A percentile compares a stretch with the other conserved stretches of the same genome.
Conservation (phyloP, 2,329 filamentous ascomycete species). For the Metarhizium guizhouense region DNA sequence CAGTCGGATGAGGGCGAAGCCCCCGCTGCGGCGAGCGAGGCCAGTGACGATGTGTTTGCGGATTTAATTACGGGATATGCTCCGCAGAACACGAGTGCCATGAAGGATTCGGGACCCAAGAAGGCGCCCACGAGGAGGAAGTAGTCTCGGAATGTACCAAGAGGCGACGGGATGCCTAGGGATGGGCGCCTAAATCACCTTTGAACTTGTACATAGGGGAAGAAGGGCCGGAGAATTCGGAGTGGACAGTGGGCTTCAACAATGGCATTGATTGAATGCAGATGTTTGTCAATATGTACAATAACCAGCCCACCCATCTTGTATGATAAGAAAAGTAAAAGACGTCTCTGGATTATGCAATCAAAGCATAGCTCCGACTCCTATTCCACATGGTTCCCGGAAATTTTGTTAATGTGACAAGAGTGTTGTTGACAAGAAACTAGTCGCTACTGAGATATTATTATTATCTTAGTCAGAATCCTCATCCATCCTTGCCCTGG, state of each 20-base stretch:
- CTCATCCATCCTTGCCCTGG: constrained; percentile 49
- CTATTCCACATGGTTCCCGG: constrained; percentile 5
- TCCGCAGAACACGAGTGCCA: constrained; percentile 24
- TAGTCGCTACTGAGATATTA: not conserved
- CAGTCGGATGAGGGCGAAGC: constrained; percentile 20
- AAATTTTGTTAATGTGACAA: constrained; percentile 4
- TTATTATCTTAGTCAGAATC: constrained; percentile 37
- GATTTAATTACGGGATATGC: constrained; percentile 45
- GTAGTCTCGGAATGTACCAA: constrained; percentile 14
- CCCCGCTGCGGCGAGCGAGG: constrained; percentile 16
- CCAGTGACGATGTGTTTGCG: constrained; percentile 25
- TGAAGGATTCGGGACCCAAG: constrained; percentile 28
- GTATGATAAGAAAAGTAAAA: constrained; percentile 22
- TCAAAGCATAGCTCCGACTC: constrained; percentile 2
- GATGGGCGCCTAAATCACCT: not conserved
- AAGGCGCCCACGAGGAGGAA: constrained; percentile 40
- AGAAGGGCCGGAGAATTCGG: not conserved
- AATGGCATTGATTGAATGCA: constrained; percentile 1
- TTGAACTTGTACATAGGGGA: not conserved
- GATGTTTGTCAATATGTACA: constrained; percentile 22
- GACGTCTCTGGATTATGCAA: constrained; percentile 15
- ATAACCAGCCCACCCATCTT: constrained; percentile 22
- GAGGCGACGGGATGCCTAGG: not conserved
- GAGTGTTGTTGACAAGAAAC: not conserved
- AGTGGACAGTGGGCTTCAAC: not conserved